Conservation (phyloP, 495 filamentous ascomycete genomes). For the Rostrohypoxylon terebratum region DNA sequence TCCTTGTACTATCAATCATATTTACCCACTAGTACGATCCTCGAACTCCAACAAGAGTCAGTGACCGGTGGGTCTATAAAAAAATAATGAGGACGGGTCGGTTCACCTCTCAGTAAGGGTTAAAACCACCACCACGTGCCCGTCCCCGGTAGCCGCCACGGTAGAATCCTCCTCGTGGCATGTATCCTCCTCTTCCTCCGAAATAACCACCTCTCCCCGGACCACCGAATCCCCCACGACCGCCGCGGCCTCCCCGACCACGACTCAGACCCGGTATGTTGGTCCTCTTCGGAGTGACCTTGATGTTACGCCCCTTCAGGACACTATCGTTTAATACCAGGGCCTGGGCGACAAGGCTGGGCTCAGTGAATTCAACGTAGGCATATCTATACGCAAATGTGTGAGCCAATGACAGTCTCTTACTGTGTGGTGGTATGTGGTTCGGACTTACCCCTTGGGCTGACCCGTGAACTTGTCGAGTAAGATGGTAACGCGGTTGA, state of each 20-base stretch:
- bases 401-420: background rate
- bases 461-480: constrained; percentile 98
- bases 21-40: constrained; percentile 22
- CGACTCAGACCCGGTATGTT: constrained; percentile 93
- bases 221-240: constrained; percentile 70
- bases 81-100: constrained; percentile 8
- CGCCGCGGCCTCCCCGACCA: constrained; percentile 80
- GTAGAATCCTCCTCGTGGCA: constrained; percentile 75
- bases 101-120: constrained; percentile 31
- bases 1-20: constrained; percentile 35
- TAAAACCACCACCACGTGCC: constrained; percentile 67
- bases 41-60: constrained; percentile 8
- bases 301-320: constrained; percentile 93
- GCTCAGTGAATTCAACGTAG: constrained; percentile 98
- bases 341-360: constrained; percentile 90
- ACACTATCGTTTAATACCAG: constrained; percentile 96
- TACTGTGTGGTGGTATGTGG: constrained; percentile 20
- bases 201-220: constrained; percentile 57
- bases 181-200: constrained; percentile 72
- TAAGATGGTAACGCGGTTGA: constrained; percentile 97
- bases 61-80: background rate
- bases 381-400: constrained; percentile 77
- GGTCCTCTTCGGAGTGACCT: constrained; percentile 97
- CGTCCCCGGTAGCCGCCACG: constrained; percentile 84
- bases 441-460: constrained; percentile 86